These are phyloP conservation scores for Lachnellula hyalina DNA, from an alignment of 2,329 filamentous ascomycete genomes.

Conservation along the genomic window DNA sequence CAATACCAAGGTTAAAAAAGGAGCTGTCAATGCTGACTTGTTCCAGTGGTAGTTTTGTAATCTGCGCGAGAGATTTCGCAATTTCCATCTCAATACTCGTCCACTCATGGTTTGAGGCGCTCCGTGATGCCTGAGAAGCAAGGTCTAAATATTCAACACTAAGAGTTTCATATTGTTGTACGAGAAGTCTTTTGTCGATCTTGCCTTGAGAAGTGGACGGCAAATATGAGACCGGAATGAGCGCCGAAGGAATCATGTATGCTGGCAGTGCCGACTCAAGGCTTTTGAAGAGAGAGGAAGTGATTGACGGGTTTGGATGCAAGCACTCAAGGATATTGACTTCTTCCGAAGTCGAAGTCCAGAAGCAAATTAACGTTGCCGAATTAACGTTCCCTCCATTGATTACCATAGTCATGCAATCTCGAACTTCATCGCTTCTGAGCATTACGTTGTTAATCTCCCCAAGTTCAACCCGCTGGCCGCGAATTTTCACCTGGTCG, in stretches of 20 bases:
- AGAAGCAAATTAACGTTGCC: constrained; percentile 64
- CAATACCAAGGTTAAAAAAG: constrained; percentile 72
- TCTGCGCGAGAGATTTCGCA: constrained; percentile 46
- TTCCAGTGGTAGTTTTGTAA: constrained; percentile 40
- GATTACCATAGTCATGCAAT: constrained; percentile 60
- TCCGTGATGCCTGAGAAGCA: constrained; percentile 19
- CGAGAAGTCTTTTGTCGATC: constrained; percentile 55
- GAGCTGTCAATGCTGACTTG: constrained; percentile 61
- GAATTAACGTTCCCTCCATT: constrained; percentile 34
- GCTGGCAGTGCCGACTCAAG: constrained; percentile 54
- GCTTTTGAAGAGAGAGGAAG: constrained; percentile 46
- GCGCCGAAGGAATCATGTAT: constrained; percentile 75
- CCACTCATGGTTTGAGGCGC: constrained; percentile 36
- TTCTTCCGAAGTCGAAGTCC: constrained; percentile 42
- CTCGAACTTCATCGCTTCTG: constrained; percentile 44
- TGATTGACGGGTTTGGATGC: constrained; percentile 31
- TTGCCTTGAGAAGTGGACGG: constrained; percentile 74
- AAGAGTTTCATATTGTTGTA: constrained; percentile 43
- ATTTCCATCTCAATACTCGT: constrained; percentile 52
- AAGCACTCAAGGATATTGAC: constrained; percentile 28
- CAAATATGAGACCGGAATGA: constrained; percentile 64
- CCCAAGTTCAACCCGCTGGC: constrained; percentile 71
- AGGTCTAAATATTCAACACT: constrained; percentile 39
- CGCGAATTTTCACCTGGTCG: constrained; percentile 76
- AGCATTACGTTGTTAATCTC: constrained; percentile 66